Conservation (phyloP, 2,329 filamentous ascomycete species). For the Phaeosphaeriaceae sp. region DNA sequence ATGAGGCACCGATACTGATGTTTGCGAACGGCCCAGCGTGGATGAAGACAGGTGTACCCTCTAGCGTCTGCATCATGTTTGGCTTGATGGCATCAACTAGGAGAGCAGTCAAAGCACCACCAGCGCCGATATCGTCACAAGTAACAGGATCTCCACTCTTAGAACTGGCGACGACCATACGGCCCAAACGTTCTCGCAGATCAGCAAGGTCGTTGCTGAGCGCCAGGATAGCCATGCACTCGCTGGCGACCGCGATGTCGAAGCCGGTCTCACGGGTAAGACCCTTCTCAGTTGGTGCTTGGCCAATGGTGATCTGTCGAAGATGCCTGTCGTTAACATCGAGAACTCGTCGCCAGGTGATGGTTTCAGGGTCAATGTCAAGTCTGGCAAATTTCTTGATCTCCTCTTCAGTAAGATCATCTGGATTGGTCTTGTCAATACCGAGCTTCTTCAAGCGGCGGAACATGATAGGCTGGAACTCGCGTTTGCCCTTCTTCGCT, state of each 20-base stretch:
- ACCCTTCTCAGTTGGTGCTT: slow-evolving; percentile 88
- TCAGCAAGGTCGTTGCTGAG: slow-evolving; percentile 86
- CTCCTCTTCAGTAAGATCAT: slow-evolving; percentile 90
- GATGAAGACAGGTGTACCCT: slow-evolving; percentile 96
- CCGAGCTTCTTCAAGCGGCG: slow-evolving; percentile 92
- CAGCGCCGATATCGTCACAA: slow-evolving; percentile 92
- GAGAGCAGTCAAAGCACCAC: slow-evolving; percentile 88
- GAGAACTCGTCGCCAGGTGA: slow-evolving; percentile 94
- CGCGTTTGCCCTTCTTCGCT: slow-evolving; percentile 84
- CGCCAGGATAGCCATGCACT: slow-evolving; percentile 98
- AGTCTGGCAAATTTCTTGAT: slow-evolving; percentile 86
- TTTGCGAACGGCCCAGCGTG: slow-evolving; percentile 98
- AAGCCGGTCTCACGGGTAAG: slow-evolving; percentile 89
- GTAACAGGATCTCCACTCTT: slow-evolving; percentile 87
- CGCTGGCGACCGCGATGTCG: slow-evolving; percentile 96
- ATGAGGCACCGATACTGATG: slow-evolving; percentile 96
- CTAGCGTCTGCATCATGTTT: slow-evolving; percentile 97
- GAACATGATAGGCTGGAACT: slow-evolving; percentile 90
- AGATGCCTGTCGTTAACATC: slow-evolving; percentile 98
- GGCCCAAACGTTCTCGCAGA: slow-evolving; percentile 89
- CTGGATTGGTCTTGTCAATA: slow-evolving; percentile 91
- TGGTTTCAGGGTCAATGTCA: slow-evolving; percentile 95
- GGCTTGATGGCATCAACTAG: slow-evolving; percentile 99
- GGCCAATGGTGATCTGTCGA: slow-evolving; percentile 85
- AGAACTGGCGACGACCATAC: slow-evolving; percentile 94